Percentiles rank a stretch among this genome's conserved stretches.
Evolutionary conservation across 2,329 filamentous ascomycete genomes (phyloP).

Genomic region (Neopestalotiopsis clavispora): DNA sequence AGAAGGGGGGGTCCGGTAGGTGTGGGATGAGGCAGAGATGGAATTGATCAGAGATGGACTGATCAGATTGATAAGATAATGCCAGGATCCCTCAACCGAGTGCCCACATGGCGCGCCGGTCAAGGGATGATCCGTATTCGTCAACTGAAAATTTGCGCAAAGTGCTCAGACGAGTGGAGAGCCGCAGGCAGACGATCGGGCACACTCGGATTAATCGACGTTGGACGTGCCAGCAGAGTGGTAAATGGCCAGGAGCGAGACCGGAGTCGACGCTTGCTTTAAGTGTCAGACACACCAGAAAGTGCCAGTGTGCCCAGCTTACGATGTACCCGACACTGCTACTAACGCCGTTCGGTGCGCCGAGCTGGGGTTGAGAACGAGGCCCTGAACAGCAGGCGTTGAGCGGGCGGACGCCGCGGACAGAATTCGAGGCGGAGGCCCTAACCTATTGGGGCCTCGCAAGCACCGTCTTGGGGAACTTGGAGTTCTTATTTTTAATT

Average conservation of each 20-base stretch:
- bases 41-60: conserved; percentile 33
- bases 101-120: conserved; percentile 14
- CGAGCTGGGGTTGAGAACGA: neutral
- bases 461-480: neutral
- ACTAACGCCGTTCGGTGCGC: neutral
- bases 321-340: neutral
- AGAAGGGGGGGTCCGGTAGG: conserved; percentile 22
- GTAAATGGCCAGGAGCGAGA: conserved; percentile 9
- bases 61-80: conserved; percentile 46
- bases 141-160: conserved; percentile 15
- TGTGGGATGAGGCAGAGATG: conserved; percentile 19
- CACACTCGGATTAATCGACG: conserved; percentile 4
- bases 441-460: neutral
- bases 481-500: neutral
- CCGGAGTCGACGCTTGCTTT: neutral
- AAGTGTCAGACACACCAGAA: neutral
- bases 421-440: neutral
- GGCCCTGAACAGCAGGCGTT: neutral
- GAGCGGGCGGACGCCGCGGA: neutral
- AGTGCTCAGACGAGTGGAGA: conserved; percentile 5
- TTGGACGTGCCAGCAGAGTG: neutral
- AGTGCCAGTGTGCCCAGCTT: neutral
- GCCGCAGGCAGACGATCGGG: conserved; percentile 3
- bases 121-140: conserved; percentile 16
- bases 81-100: conserved; percentile 1